Base-by-base conservation (phyloP, 1,139 yeast genomes). In the Ogataea hybrid region DNA sequence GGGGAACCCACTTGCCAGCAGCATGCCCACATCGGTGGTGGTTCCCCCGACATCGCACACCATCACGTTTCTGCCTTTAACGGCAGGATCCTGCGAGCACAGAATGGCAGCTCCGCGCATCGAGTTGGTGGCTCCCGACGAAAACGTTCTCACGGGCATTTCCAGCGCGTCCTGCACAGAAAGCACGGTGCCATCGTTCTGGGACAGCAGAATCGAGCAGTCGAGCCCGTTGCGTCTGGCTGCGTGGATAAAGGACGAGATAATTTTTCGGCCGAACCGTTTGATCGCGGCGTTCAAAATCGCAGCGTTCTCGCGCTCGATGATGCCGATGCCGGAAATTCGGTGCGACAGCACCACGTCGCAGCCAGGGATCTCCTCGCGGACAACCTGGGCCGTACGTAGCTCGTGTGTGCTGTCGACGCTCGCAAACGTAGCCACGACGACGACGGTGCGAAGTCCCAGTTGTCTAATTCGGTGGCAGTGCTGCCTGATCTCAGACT, bases 11-110 rank as follows among this genome's bases (percentile, higher is more conserved):
- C 54, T 37, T 11, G 60, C 53, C 8, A 59, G 42, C 29, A 63
- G 44, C 18, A 60, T 40, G 6, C 67, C 67, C 6, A 62, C 64
- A 42, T 63, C 67, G 14, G 64, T 49, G 16, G 67, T 63, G 22
- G 67, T 63, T 23, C 66, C 67, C 11, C 67, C 67, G 20, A 63
- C 56, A 43, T 63, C 67, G 22, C 60, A 59, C n/a, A 63, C 64
- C 44, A 59, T 51, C 4, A 58, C 49, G 25, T 49, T 46, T 25
- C 52, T 51, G 6, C 57, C 64, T 4, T 38, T 36, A n/a, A 50
- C 40, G 11, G 49, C 50, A 17, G 43, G 42, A 12, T 59, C 62
- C 2, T 46, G 37, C 14, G 61, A 42, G 42, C 48, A 47, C 18
- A 62, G 47, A 36, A 63, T 57, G 11, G 64, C 56, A 4, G 67